Evolutionary conservation across 1,139 yeast genomes (phyloP).

Genomic region (Entelexis paramagnoliae): DNA sequence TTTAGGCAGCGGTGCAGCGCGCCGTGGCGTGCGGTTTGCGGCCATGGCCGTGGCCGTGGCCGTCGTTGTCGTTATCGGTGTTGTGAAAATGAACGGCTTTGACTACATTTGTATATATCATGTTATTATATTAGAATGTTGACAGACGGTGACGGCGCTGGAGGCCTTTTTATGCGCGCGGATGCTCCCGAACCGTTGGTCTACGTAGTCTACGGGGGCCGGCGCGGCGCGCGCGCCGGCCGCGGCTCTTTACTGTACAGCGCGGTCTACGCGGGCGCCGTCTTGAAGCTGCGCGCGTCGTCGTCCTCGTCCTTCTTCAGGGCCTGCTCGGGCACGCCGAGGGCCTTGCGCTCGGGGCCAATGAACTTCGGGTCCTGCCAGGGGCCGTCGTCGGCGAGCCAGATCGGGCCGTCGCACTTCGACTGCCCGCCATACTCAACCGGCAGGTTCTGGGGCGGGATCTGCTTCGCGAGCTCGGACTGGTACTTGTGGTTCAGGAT

Average conservation of each 20-base stretch:
- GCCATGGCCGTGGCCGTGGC: too few species aligned
- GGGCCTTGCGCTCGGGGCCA: slow-evolving; percentile 31
- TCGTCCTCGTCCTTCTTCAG: neutral
- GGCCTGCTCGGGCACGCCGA: neutral
- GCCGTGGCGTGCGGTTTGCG: neutral
- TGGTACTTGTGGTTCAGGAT: slow-evolving; percentile 72
- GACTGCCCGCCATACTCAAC: slow-evolving; percentile 80
- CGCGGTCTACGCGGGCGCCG: neutral
- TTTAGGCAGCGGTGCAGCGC: too few species aligned
- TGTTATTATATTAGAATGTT: too few species aligned
- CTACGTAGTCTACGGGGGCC: too few species aligned
- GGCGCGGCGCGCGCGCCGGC: neutral
- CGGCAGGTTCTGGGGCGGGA: slow-evolving; percentile 89
- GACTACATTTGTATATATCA: too few species aligned
- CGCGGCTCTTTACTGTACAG: neutral
- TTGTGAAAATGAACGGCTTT: too few species aligned
- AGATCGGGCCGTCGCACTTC: slow-evolving; percentile 57
- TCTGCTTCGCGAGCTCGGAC: slow-evolving; percentile 77
- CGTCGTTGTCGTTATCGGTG: too few species aligned
- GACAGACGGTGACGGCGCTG: too few species aligned
- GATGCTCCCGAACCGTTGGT: too few species aligned
- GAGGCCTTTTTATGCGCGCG: too few species aligned
- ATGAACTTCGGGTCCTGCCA: slow-evolving; percentile 85
- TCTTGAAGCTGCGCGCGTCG: slow-evolving; percentile 5
- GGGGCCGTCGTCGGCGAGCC: slow-evolving; percentile 87